Base-by-base conservation (phyloP, 306 rosid species). In the Herpetospermum pedunculosum region DNA sequence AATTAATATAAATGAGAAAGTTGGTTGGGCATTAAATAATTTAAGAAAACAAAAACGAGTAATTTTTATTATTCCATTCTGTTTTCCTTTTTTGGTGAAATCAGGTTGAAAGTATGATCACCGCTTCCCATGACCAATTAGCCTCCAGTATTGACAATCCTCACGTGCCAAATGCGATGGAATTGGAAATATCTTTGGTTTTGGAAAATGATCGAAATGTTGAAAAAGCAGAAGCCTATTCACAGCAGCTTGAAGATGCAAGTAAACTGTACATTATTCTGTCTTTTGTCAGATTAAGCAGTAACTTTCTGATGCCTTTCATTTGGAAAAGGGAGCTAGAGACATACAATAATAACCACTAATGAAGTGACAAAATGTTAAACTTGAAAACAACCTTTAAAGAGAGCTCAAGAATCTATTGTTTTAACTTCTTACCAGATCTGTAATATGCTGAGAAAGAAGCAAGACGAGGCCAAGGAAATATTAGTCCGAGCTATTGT, bases 211-310 rank as follows among this genome's bases (percentile, higher is more conserved):
- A 89, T 77, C 81, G 85, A 77, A 88, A 73, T 77, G 88, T 94
- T 70, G 90, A 85, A 88, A 91, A 89, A 83, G 97, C 96, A 75
- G 95, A 89, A 80, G 87, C 86, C 19, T 89, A 83, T 79, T 64
- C 87, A 69, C 88, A 88, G 84, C 96, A 94, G 72, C 97, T 94
- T 79, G 97, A 94, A 65, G 84, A 86, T 75, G 97, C 89, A 84
- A 91, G 99, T 84, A 49, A 76, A 78, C 48, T 69, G 41, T 25
- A 19, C 9, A 44, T 77, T 70, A 35, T 44, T 48, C 38, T 53
- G 6, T 52, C 65, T 53, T 7, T 72, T 41, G 35, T 41, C 52
- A 40, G 23, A 67, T 41, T 67, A 53, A 37, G 4, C 13, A 15
- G 73, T 25, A 67, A 41, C 19, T 23, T 67, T 23, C 35, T 67